Conservation (phyloP, 1,284 basidiomycete species). For the Ceraceosorus guamensis region DNA sequence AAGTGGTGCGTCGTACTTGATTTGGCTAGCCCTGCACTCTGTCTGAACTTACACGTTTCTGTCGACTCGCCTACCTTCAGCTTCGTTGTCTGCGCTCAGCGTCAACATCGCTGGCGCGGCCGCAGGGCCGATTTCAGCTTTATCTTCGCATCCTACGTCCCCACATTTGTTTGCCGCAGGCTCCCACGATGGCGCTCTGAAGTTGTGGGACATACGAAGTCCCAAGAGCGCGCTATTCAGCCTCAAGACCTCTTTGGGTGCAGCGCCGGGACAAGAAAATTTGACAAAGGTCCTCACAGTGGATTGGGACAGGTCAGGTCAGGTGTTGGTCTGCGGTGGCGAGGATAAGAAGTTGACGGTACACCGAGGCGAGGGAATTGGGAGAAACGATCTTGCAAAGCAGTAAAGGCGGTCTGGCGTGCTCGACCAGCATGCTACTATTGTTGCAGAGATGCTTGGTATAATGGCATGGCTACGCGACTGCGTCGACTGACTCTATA, state of each 20-base stretch:
- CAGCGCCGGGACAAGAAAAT: background rate
- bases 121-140: background rate
- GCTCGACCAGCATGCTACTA: too few species aligned
- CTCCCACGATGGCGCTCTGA: constrained; percentile 26
- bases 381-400: constrained; percentile 5
- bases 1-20: constrained; percentile 8
- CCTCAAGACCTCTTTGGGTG: constrained; percentile 8
- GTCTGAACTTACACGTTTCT: background rate
- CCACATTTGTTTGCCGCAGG: constrained; percentile 31
- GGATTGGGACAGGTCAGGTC: constrained; percentile 36
- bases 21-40: background rate
- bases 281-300: constrained; percentile 29
- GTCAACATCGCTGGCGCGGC: too few species aligned
- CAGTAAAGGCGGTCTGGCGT: background rate
- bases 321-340: constrained; percentile 39
- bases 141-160: constrained; percentile 24
- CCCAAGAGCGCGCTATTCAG: constrained; percentile 40
- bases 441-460: too few species aligned
- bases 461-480: too few species aligned
- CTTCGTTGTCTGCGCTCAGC: too few species aligned
- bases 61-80: background rate
- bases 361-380: constrained; percentile 23
- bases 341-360: constrained; percentile 35
- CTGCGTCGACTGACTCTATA: too few species aligned
- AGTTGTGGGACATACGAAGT: constrained; percentile 40